Conservation (phyloP, 441 rosid species). For the Metrosideros polymorpha region DNA sequence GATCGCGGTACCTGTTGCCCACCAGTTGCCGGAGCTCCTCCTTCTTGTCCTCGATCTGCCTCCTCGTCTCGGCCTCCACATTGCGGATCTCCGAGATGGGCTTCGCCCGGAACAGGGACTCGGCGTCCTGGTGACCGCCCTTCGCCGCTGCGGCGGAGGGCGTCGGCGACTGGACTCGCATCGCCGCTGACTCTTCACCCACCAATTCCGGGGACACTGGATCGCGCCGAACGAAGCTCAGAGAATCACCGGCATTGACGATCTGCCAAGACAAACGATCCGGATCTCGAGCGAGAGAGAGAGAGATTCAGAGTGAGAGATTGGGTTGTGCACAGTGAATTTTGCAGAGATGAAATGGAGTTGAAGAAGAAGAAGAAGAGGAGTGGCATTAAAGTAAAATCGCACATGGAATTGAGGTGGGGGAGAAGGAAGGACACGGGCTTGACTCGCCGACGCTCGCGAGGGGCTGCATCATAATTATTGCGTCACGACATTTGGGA, state of each 20-base stretch:
- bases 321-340: too few species aligned
- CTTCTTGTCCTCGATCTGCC: slow-evolving; percentile 83
- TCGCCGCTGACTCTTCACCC: not conserved
- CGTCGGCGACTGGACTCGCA: slow-evolving; percentile 25
- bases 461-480: too few species aligned
- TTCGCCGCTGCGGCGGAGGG: slow-evolving; percentile 20
- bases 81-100: slow-evolving; percentile 71
- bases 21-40: slow-evolving; percentile 90
- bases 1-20: slow-evolving; percentile 84
- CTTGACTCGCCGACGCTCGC: not conserved
- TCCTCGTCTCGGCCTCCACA: slow-evolving; percentile 55
- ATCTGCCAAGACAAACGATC: not conserved
- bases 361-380: not conserved
- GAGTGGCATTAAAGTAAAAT: not conserved
- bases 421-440: not conserved
- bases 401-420: not conserved
- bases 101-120: slow-evolving; percentile 69
- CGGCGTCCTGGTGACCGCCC: slow-evolving; percentile 73
- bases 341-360: too few species aligned
- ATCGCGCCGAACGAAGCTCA: not conserved
- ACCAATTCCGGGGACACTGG: not conserved
- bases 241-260: not conserved
- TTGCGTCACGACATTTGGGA: not conserved
- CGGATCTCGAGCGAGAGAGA: not conserved
- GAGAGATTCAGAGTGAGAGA: not conserved